phyloP scores from a whole-genome alignment of 78 protist genomes.

The Dictyostelium capitatum region DNA sequence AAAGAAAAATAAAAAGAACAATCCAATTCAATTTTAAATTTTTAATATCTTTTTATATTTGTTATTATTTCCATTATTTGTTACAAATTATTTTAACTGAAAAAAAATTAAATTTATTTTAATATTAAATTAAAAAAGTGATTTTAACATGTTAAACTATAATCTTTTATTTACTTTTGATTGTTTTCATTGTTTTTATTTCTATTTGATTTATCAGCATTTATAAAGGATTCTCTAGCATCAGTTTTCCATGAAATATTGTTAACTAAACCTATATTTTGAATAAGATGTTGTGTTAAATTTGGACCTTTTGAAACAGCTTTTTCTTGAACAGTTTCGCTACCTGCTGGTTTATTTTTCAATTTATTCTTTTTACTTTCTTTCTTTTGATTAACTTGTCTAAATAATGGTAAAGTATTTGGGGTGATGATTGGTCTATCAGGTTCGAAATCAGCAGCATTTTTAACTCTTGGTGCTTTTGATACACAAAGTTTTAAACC shows the following conservation, averaged over 20 bases:
- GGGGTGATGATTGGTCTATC: constrained; percentile 83
- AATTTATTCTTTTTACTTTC: not conserved
- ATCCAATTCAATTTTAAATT: not conserved
- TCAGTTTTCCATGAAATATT: constrained; percentile 55
- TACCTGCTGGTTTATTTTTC: constrained; percentile 3
- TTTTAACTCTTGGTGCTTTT: constrained; percentile 73
- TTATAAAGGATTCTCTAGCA: constrained; percentile 50
- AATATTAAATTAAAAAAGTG: not conserved
- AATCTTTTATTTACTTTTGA: not conserved
- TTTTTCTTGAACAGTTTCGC: not conserved
- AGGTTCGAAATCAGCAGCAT: constrained; percentile 51
- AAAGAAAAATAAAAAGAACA: not conserved
- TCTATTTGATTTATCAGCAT: constrained; percentile 17
- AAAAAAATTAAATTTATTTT: not conserved
- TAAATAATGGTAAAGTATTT: constrained; percentile 74
- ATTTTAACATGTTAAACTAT: too few species aligned
- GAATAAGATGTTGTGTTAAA: constrained; percentile 47
- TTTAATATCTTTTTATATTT: too few species aligned
- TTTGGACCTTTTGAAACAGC: constrained; percentile 28
- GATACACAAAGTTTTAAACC: constrained; percentile 41
- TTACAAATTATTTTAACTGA: not conserved
- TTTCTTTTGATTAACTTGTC: constrained; percentile 15
- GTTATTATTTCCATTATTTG: not conserved
- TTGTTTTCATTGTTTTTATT: not conserved
- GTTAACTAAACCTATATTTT: constrained; percentile 18